Base-by-base conservation (phyloP, 192 early-diverging fungal genomes). In the Coemansia javaensis region DNA sequence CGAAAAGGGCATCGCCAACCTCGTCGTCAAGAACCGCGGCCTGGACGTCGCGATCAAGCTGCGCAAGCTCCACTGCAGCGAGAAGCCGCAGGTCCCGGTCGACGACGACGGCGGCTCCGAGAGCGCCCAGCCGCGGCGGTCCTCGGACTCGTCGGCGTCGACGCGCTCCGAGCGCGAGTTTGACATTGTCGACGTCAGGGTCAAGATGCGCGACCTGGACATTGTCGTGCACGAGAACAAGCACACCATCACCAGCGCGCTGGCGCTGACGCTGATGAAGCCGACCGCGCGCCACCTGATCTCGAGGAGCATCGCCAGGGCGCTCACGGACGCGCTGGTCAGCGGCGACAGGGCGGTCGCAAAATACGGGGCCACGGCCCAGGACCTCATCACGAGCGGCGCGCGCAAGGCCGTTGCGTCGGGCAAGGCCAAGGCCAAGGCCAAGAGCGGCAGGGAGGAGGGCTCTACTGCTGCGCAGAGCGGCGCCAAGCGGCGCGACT, bases 1-100 rank as follows among this genome's bases (percentile, higher is more conserved):
- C 7, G 70, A 74, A 24, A 74, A 66, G 54, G 70, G 70, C 10
- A 50, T 74, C 7, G 70, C 63, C 14, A 54, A 74, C 18, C 10
- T 74, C n/a, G 18, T 62, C 9, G 39, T 74, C 17, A 53, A 55
- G 10, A 63, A 50, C 15, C 62, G 63, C 9, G 70, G 70, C 24
- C 66, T 74, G 70, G 70, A 74, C 20, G 50, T 74, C 11, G 28
- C 32, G 25, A 27, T 74, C 32, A 53, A 42, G 22, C 34, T 50
- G 45, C 70, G 70, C 36, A 56, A 44, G 44, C 54, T 74, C 40
- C 70, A 74, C 50, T 10, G 15, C 13, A 66, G 70, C 50, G 70
- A 74, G 32, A 66, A 66, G 51, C 47, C 63, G 15, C 56, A 49
- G 47, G 35, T 49, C 16, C 35, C 27, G n/a, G 8, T 21, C 9